These are phyloP conservation scores for Cucurbita pepo DNA, from an alignment of 306 rosid genomes.

Conservation along the genomic window DNA sequence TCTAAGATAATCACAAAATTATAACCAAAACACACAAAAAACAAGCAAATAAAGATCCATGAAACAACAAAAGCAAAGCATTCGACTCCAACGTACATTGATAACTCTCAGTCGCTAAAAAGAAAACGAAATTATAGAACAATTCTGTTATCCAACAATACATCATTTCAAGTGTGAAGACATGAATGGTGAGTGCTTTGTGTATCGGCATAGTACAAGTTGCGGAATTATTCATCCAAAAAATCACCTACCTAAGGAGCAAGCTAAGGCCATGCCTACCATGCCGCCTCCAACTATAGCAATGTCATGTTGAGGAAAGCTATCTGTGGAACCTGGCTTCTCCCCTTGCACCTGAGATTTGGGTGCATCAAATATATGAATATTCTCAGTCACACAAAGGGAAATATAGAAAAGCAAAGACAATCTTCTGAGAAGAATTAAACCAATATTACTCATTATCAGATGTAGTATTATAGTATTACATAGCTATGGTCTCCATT, in stretches of 20 bases:
- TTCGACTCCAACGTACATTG: background rate
- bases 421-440: background rate
- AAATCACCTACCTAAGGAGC: constrained; percentile 72
- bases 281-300: constrained; percentile 96
- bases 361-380: constrained; percentile 11
- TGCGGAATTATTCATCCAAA: background rate
- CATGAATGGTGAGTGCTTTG: background rate
- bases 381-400: background rate
- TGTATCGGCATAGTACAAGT: background rate
- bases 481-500: constrained; percentile 22
- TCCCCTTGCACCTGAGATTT: constrained; percentile 34
- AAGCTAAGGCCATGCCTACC: constrained; percentile 89
- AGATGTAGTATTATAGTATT: constrained; percentile 8
- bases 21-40: background rate
- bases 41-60: background rate
- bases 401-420: background rate
- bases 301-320: constrained; percentile 49
- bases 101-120: background rate
- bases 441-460: background rate
- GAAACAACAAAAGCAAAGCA: background rate
- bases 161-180: background rate
- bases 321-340: constrained; percentile 15
- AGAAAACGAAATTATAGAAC: background rate
- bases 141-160: background rate
- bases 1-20: background rate